Conservation (phyloP, 2,329 filamentous ascomycete species). For the Claviceps capensis region DNA sequence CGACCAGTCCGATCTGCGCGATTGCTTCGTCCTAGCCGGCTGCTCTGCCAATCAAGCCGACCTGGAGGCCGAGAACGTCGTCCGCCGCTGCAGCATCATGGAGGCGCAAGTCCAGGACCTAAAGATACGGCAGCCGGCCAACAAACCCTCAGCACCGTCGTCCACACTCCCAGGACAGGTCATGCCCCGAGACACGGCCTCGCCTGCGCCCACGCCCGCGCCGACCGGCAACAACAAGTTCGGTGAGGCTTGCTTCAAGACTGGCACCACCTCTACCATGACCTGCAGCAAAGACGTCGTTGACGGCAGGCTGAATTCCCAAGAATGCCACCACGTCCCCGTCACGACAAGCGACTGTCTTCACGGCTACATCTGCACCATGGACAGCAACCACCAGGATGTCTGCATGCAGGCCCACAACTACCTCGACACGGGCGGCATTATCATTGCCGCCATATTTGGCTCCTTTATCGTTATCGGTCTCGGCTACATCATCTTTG, state of each 20-base stretch:
- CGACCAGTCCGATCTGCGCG: slow-evolving; percentile 21
- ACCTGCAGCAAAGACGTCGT: slow-evolving; percentile 27
- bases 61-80: slow-evolving; percentile 15
- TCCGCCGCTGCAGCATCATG: slow-evolving; percentile 20
- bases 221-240: slow-evolving; percentile 3
- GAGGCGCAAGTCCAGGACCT: slow-evolving; percentile 13
- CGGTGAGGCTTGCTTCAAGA: slow-evolving; percentile 22
- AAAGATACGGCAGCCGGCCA: slow-evolving; percentile 15
- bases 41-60: slow-evolving; percentile 20
- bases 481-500: slow-evolving; percentile 30
- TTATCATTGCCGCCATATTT: slow-evolving; percentile 35
- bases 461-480: slow-evolving; percentile 24
- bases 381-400: slow-evolving; percentile 20
- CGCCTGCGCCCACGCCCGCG: background rate
- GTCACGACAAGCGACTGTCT: slow-evolving; percentile 26
- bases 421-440: slow-evolving; percentile 27
- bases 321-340: slow-evolving; percentile 25
- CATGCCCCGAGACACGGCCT: background rate
- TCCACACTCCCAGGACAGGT: background rate
- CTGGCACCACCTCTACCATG: slow-evolving; percentile 18
- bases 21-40: slow-evolving; percentile 22
- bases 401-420: slow-evolving; percentile 28
- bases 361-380: slow-evolving; percentile 29
- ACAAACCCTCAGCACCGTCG: background rate
- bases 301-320: slow-evolving; percentile 19